Evolutionary conservation across 345 rosid species (phyloP).

Genomic region (Excoecaria agallocha): DNA sequence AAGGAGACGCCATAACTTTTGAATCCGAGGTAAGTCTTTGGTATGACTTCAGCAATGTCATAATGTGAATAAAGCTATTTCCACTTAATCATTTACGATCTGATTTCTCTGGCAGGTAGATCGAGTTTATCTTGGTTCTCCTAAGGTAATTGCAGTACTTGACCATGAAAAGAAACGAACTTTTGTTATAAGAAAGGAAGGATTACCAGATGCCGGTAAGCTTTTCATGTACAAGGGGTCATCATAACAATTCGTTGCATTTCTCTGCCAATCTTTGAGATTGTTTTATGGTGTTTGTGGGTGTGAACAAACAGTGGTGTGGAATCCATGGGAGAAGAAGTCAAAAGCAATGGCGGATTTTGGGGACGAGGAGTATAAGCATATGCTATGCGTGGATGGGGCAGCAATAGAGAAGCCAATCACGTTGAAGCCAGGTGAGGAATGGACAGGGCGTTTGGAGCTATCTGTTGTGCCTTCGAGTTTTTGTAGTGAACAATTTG

Average conservation of each 20-base stretch:
- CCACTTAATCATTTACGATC: neutral
- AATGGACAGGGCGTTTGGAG: slow-evolving; percentile 30
- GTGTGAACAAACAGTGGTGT: slow-evolving; percentile 16
- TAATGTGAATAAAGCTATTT: neutral
- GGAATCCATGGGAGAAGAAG: slow-evolving; percentile 35
- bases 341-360: slow-evolving; percentile 28
- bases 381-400: slow-evolving; percentile 24
- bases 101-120: slow-evolving; percentile 50
- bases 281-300: neutral
- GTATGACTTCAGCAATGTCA: neutral
- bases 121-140: slow-evolving; percentile 69
- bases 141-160: slow-evolving; percentile 61
- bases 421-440: slow-evolving; percentile 26
- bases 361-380: slow-evolving; percentile 27
- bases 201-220: slow-evolving; percentile 61
- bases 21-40: slow-evolving; percentile 71
- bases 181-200: slow-evolving; percentile 63
- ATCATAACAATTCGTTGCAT: no score
- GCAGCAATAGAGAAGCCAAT: slow-evolving; percentile 27
- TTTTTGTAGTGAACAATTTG: slow-evolving; percentile 27
- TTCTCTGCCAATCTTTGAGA: no score
- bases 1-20: slow-evolving; percentile 80
- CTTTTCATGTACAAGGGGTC: neutral
- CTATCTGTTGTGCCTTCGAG: slow-evolving; percentile 29
- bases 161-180: slow-evolving; percentile 78